Percentiles rank a stretch among this genome's conserved stretches.
These are phyloP conservation scores for Pilaira anomala DNA, from an alignment of 192 early-diverging fungal species.

Conservation along the genomic window DNA sequence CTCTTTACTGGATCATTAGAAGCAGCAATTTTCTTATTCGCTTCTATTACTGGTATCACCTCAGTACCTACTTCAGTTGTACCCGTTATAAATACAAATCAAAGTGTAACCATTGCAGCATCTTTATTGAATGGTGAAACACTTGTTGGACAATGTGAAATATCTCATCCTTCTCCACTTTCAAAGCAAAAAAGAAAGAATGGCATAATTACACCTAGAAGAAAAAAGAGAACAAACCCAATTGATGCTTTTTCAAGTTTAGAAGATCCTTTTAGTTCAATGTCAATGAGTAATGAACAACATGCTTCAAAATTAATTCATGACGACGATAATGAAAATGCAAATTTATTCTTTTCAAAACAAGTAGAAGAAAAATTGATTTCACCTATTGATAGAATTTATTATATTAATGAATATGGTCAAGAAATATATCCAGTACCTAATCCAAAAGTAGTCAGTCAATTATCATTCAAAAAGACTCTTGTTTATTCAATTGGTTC, in stretches of 20 bases:
- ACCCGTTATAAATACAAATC: constrained; percentile 67
- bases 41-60: constrained; percentile 59
- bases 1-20: constrained; percentile 67
- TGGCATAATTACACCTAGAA: constrained; percentile 4
- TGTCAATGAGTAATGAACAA: background rate
- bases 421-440: constrained; percentile 66
- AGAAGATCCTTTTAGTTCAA: constrained; percentile 8
- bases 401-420: constrained; percentile 68
- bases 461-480: constrained; percentile 51
- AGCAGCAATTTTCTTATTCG: constrained; percentile 73
- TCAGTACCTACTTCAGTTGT: constrained; percentile 62
- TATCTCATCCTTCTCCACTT: constrained; percentile 58
- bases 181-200: background rate
- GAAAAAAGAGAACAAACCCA: constrained; percentile 25
- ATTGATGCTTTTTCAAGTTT: constrained; percentile 38
- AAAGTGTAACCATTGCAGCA: constrained; percentile 61
- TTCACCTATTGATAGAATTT: constrained; percentile 58
- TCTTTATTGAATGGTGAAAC: constrained; percentile 57
- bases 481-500: constrained; percentile 76
- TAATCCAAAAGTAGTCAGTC: constrained; percentile 54
- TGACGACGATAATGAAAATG: constrained; percentile 13
- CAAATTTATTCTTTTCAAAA: constrained; percentile 59
- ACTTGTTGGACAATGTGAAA: constrained; percentile 72
- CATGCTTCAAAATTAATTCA: background rate
- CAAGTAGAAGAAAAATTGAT: constrained; percentile 37